A percentile compares a stretch with the other conserved stretches of the same genome.
Conservation (phyloP, 345 rosid species). For the Salix arbutifolia region DNA sequence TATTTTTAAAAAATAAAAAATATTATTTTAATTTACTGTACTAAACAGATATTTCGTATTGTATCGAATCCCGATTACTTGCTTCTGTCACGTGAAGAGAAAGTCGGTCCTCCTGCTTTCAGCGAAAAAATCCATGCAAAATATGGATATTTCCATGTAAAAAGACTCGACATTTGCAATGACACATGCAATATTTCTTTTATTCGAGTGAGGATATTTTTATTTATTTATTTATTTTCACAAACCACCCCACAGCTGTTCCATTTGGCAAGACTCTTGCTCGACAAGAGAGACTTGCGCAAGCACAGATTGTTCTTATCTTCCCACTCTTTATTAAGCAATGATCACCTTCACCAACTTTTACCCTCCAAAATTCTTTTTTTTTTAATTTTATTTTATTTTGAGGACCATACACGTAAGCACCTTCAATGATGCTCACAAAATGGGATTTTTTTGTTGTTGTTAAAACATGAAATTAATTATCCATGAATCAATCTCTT, state of each 20-base stretch:
- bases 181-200: background rate
- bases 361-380: background rate
- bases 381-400: background rate
- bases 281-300: background rate
- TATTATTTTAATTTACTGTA: no score
- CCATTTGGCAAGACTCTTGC: constrained; percentile 13
- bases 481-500: background rate
- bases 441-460: no score
- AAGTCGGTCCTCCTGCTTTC: background rate
- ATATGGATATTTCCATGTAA: background rate
- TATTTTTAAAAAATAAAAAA: no score
- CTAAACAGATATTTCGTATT: background rate
- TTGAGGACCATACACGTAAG: constrained; percentile 5
- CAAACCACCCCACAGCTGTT: background rate
- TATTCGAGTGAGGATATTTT: no score
- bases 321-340: constrained; percentile 1
- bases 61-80: background rate
- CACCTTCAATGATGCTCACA: background rate
- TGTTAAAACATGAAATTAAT: background rate
- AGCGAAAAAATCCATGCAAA: background rate
- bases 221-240: no score
- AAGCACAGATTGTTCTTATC: constrained; percentile 33
- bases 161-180: background rate
- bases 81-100: background rate
- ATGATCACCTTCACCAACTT: background rate